phyloP scores from a whole-genome alignment of 345 rosid genomes.

The Citrus medica region DNA sequence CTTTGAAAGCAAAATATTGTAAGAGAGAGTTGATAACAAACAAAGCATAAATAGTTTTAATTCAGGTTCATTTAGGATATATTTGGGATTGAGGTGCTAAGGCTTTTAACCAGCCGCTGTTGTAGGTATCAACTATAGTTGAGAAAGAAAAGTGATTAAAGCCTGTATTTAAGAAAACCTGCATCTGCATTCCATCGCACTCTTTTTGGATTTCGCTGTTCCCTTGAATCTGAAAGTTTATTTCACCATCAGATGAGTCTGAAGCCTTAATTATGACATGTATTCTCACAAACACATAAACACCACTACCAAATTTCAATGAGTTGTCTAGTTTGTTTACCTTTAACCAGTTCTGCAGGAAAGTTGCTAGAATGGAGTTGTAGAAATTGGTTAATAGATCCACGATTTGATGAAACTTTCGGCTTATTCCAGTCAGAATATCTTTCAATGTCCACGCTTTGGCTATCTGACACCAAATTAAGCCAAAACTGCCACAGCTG shows the following conservation, averaged over 20 bases:
- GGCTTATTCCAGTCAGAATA: conserved; percentile 43
- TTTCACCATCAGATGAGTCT: background rate
- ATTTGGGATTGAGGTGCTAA: too few species aligned
- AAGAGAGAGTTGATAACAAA: background rate
- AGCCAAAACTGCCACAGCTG: background rate
- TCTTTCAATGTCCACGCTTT: conserved; percentile 47
- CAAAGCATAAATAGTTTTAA: background rate
- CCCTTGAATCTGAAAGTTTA: conserved; percentile 29
- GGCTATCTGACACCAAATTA: conserved; percentile 25
- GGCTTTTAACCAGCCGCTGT: too few species aligned
- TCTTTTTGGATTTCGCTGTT: conserved; percentile 26
- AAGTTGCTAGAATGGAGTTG: conserved; percentile 36
- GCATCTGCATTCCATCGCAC: conserved; percentile 43
- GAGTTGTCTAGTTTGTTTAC: conserved; percentile 19
- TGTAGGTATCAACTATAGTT: too few species aligned
- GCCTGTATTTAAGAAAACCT: conserved; percentile 29
- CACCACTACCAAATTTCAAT: background rate
- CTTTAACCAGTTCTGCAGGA: conserved; percentile 52
- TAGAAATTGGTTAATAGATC: conserved; percentile 40
- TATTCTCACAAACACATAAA: conserved; percentile 1
- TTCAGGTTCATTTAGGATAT: background rate
- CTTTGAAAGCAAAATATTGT: background rate
- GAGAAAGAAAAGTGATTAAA: background rate
- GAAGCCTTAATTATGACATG: background rate
- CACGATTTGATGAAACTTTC: conserved; percentile 26